Evolutionary conservation across 164 flowering plant species (phyloP).

Genomic region (Euptelea pleiosperma): DNA sequence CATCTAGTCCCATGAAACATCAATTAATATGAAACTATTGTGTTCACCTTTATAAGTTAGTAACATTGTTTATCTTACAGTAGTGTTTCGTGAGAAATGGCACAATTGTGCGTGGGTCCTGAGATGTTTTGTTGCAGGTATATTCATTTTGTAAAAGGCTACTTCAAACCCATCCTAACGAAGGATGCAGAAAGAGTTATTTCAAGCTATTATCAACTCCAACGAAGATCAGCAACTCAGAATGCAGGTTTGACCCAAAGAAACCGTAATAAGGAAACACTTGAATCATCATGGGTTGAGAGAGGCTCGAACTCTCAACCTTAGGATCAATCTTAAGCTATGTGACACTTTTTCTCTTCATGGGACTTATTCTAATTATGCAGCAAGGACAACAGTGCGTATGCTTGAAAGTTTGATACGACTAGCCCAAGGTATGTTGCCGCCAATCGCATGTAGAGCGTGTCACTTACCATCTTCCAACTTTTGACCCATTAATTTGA

Average conservation of each 20-base stretch:
- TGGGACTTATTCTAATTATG: constrained; percentile 11
- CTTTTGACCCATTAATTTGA: constrained; percentile 8
- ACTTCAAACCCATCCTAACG: constrained; percentile 77
- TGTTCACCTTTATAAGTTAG: too few species aligned
- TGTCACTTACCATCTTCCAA: neutral
- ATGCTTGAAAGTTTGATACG: constrained; percentile 97
- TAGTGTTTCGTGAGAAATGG: too few species aligned
- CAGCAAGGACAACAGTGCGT: constrained; percentile 96
- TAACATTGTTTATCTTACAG: too few species aligned
- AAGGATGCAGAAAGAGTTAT: constrained; percentile 88
- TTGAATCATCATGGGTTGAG: neutral
- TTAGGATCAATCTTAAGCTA: neutral
- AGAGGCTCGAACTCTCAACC: neutral
- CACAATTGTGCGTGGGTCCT: neutral
- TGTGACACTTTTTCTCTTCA: neutral
- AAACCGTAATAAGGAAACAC: neutral
- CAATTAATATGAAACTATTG: too few species aligned
- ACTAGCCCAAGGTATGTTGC: constrained; percentile 76
- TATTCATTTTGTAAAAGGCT: constrained; percentile 67
- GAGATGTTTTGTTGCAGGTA: constrained; percentile 45
- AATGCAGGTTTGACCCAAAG: constrained; percentile 65
- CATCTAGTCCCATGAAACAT: too few species aligned
- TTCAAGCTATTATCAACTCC: constrained; percentile 94
- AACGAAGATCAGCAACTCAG: constrained; percentile 78
- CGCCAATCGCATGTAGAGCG: neutral